Base-by-base conservation (phyloP, 2,329 filamentous ascomycete species). In the Ophiognomonia clavigignenti-juglandacearum region DNA sequence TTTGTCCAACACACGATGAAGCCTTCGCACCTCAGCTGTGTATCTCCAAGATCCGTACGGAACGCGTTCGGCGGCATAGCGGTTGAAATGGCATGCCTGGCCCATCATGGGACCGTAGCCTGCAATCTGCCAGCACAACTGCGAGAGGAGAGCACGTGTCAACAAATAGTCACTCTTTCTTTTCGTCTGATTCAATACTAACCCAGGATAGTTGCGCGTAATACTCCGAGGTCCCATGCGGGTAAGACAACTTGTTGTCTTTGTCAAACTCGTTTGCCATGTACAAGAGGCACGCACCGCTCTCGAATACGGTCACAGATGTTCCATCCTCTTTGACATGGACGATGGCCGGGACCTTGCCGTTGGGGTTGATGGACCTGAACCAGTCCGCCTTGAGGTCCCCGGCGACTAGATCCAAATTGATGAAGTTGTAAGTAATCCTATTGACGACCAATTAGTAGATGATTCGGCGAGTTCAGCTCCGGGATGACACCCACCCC, bases 181-280 rank as follows among this genome's bases (percentile, higher is more conserved):
- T 2, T 9, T 14, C 7, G 18, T 6, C 26, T 29, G 26, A 29
- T 7, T 3, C 4, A 20, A 4, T 19, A 34, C 45, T 18, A 11
- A 44, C 57, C 57, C 58, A 59, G 22, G 53, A 58, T 26, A 57
- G 27, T 51, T 57, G 54, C 11, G 46, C 44, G 53, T 53, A 59
- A 43, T 59, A 59, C 32, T 50, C 56, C 6, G 43, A 41, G 6
- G 55, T 58, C n/a, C 50, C 54, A 13, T 47, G 6, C 11, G 52
- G 48, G 19, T 55, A 55, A 6, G 53, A 57, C 22, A 59, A 20
- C 50, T 53, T 54, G 39, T 57, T 34, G n/a, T 54, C 53, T 39
- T 54, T 57, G 35, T 58, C 57, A 16, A 58, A 59, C 43, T 53
- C 53, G 43, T 39, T 51, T 8, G 44, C 52, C 3, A 59, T 47